Conservation (phyloP, 805 yeast species). For the Cyberlindnera samutprakarnensis region DNA sequence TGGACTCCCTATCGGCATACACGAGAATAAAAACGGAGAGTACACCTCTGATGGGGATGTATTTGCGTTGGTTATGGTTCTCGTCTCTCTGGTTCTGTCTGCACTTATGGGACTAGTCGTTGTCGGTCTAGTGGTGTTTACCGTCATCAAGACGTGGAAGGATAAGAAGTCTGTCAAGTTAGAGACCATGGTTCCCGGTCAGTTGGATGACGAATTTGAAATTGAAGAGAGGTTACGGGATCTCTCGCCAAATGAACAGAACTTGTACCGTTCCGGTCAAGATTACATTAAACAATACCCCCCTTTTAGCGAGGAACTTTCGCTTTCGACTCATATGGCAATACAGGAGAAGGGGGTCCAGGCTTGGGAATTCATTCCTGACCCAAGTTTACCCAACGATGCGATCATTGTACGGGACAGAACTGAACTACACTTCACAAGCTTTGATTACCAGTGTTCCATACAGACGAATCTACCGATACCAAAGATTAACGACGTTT, state of each 20-base stretch:
- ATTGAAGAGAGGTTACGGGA: constrained; percentile 47
- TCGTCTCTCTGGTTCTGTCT: constrained; percentile 3
- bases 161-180: constrained; percentile 9
- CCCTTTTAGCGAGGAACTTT: constrained; percentile 13
- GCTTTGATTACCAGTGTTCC: constrained; percentile 35
- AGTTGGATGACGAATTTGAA: constrained; percentile 40
- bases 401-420: constrained; percentile 46
- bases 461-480: constrained; percentile 38
- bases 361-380: constrained; percentile 68
- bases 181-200: constrained; percentile 39
- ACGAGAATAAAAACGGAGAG: neutral
- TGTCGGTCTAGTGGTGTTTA: constrained; percentile 4
- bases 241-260: constrained; percentile 46
- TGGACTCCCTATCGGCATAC: too few relatives aligned
- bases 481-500: constrained; percentile 42
- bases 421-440: constrained; percentile 18
- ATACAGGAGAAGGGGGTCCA: constrained; percentile 79
- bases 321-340: constrained; percentile 23
- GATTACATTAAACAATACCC: constrained; percentile 22
- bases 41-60: neutral
- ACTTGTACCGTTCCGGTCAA: constrained; percentile 37
- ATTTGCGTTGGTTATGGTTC: neutral
- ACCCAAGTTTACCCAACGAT: constrained; percentile 38
- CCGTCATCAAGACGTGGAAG: constrained; percentile 1
- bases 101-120: constrained; percentile 4